Evolutionary conservation across 169 alveolate genomes (phyloP).

Genomic region (Plasmodium cynomolgi): DNA sequence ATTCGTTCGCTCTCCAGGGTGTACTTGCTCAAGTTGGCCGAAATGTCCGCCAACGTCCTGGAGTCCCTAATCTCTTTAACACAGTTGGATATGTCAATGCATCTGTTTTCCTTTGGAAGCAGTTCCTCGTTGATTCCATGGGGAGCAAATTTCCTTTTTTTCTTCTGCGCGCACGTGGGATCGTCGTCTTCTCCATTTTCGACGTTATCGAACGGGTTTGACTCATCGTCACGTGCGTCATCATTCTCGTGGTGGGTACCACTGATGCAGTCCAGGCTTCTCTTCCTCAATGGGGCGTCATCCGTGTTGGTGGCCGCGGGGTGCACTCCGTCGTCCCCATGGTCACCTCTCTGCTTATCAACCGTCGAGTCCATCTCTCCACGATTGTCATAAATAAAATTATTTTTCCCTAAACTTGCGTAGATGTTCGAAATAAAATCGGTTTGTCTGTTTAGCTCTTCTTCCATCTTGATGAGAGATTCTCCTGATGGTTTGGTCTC

Average conservation of each 20-base stretch:
- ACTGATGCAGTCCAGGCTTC: background rate
- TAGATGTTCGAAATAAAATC: constrained; percentile 52
- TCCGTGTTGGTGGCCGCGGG: background rate
- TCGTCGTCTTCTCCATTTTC: constrained; percentile 10
- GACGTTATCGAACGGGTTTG: background rate
- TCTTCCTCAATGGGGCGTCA: background rate
- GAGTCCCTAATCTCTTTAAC: constrained; percentile 44
- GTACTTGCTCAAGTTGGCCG: constrained; percentile 40
- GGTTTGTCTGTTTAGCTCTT: constrained; percentile 37
- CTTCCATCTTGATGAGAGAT: constrained; percentile 15
- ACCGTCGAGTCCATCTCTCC: background rate
- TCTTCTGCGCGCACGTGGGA: background rate
- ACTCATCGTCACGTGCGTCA: constrained; percentile 5
- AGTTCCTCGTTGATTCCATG: background rate
- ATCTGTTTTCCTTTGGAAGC: constrained; percentile 5
- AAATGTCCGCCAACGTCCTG: constrained; percentile 32
- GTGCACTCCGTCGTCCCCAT: background rate
- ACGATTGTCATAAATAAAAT: constrained; percentile 15
- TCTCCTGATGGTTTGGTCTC: background rate
- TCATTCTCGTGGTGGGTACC: background rate
- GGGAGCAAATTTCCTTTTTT: constrained; percentile 8
- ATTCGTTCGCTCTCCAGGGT: constrained; percentile 55
- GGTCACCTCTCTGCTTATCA: background rate
- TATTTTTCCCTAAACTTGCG: constrained; percentile 12
- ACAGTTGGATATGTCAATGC: constrained; percentile 18